Evolutionary conservation across 2,329 filamentous ascomycete genomes (phyloP).

Genomic region (Alternaria triticina): DNA sequence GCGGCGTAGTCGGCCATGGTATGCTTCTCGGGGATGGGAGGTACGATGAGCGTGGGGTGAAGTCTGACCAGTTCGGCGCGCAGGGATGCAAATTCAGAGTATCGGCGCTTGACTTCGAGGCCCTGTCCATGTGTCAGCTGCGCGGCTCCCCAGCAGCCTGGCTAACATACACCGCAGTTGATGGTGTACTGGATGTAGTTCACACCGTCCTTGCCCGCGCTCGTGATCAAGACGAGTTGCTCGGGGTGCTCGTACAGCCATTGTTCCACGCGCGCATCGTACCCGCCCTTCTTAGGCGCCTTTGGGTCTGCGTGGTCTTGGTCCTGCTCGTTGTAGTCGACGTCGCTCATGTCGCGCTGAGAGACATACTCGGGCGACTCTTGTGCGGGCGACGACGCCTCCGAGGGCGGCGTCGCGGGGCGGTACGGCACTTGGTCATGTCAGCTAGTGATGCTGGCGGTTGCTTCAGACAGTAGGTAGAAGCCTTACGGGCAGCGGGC

Average conservation of each 20-base stretch:
- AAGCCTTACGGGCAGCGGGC: conserved; percentile 46
- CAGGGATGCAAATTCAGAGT: conserved; percentile 94
- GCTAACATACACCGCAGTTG: conserved; percentile 76
- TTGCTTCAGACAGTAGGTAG: conserved; percentile 1
- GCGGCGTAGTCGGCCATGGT: conserved; percentile 98
- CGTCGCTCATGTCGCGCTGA: conserved; percentile 63
- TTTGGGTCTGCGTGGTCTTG: conserved; percentile 54
- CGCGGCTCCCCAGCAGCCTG: background rate
- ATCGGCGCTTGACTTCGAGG: conserved; percentile 90
- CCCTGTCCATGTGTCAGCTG: conserved; percentile 64
- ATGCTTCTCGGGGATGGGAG: conserved; percentile 98
- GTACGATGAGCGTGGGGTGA: conserved; percentile 93
- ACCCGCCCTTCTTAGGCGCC: conserved; percentile 77
- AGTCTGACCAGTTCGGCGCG: conserved; percentile 86
- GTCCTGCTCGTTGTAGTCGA: conserved; percentile 60
- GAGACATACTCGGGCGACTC: conserved; percentile 66
- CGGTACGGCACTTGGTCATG: conserved; percentile 53
- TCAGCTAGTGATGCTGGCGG: conserved; percentile 10
- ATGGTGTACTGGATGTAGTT: conserved; percentile 98
- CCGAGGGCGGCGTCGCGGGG: conserved; percentile 70
- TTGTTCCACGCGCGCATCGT: conserved; percentile 95
- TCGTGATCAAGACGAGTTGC: conserved; percentile 86
- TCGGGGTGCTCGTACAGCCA: conserved; percentile 95
- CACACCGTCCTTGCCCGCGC: conserved; percentile 92
- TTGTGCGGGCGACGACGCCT: conserved; percentile 72